phyloP scores from a whole-genome alignment of 1,284 basidiomycete genomes.

The Cutaneotrichosporon cyanovorans region DNA sequence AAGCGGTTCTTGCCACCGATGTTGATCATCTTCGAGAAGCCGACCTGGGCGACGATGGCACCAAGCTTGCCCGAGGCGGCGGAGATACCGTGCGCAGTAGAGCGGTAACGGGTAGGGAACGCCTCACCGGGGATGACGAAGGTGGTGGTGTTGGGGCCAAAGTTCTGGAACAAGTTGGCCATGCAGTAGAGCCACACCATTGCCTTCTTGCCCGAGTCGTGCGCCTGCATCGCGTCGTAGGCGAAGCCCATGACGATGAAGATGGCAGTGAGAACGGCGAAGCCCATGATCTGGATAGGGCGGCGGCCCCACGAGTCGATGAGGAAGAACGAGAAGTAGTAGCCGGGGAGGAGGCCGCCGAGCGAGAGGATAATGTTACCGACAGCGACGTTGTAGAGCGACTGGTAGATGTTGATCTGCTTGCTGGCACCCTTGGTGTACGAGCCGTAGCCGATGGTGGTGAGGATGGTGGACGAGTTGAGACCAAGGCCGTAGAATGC shows the following conservation, averaged over 20 bases:
- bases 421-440: conserved; percentile 35
- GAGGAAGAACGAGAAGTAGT: conserved; percentile 41
- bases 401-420: conserved; percentile 40
- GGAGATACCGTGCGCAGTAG: conserved; percentile 75
- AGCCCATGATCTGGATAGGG: conserved; percentile 62
- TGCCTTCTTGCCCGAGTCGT: conserved; percentile 51
- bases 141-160: conserved; percentile 72
- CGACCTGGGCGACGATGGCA: conserved; percentile 73
- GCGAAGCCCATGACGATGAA: conserved; percentile 55
- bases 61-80: conserved; percentile 76
- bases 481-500: conserved; percentile 74
- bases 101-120: conserved; percentile 80
- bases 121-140: conserved; percentile 73
- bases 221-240: conserved; percentile 59
- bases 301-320: conserved; percentile 46
- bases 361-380: conserved; percentile 59
- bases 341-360: conserved; percentile 51
- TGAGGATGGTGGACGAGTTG: conserved; percentile 61
- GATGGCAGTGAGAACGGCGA: conserved; percentile 52
- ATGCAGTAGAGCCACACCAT: conserved; percentile 49
- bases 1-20: conserved; percentile 58
- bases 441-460: conserved; percentile 50
- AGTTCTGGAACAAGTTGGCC: conserved; percentile 49
- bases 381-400: conserved; percentile 32
- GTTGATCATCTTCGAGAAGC: conserved; percentile 62